phyloP scores from a whole-genome alignment of 164 flowering plant species.

The Annona squamosa region DNA sequence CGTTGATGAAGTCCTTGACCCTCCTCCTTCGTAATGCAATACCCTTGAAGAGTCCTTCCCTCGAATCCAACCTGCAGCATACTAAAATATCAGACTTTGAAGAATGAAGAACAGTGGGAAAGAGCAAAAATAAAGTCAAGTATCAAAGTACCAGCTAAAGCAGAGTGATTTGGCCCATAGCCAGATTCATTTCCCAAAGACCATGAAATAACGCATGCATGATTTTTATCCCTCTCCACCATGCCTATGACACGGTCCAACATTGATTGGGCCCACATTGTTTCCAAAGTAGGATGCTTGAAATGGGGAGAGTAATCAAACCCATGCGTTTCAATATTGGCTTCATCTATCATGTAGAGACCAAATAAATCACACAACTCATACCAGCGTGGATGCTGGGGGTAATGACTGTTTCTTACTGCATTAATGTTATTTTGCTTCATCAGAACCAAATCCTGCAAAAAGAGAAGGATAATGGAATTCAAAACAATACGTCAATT shows the following conservation, averaged over 20 bases:
- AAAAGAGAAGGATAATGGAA: constrained; percentile 7
- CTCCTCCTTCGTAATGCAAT: constrained; percentile 96
- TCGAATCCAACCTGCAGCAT: constrained; percentile 71
- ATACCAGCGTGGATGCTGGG: constrained; percentile 97
- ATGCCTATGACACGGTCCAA: constrained; percentile 88
- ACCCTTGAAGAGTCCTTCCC: constrained; percentile 78
- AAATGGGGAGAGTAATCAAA: constrained; percentile 46
- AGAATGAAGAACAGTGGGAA: background rate
- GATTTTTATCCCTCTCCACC: constrained; percentile 99
- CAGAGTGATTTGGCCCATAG: constrained; percentile 93
- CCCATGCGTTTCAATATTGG: constrained; percentile 97
- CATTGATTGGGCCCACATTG: constrained; percentile 83
- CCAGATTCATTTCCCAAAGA: constrained; percentile 92
- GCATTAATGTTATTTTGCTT: constrained; percentile 94
- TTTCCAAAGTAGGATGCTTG: constrained; percentile 79
- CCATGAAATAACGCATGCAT: constrained; percentile 88
- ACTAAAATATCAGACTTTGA: background rate
- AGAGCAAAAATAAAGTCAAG: background rate
- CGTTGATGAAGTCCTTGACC: constrained; percentile 87
- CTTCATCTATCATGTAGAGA: constrained; percentile 97
- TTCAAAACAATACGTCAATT: background rate
- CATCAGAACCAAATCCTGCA: constrained; percentile 88
- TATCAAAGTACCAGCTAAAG: constrained; percentile 59
- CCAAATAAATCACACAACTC: constrained; percentile 94
- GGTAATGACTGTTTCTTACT: constrained; percentile 97